phyloP scores from a whole-genome alignment of 1,139 yeast species.

The Pneumocystis sp. region DNA sequence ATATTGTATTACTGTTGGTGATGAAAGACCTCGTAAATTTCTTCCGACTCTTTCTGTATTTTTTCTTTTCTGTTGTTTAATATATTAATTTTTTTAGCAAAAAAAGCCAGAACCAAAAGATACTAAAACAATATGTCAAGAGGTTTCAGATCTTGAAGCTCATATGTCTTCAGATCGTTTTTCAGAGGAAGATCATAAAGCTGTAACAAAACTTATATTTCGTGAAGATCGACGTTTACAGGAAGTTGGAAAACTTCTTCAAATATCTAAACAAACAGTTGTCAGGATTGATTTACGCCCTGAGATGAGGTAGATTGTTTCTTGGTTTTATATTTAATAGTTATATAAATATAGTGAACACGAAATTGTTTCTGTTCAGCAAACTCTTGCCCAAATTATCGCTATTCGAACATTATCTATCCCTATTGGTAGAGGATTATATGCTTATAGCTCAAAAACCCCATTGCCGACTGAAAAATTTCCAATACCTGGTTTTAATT shows the following conservation, averaged over 20 bases:
- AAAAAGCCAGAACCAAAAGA: slow-evolving; percentile 1
- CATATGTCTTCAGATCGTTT: slow-evolving; percentile 29
- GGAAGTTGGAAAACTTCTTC: slow-evolving; percentile 58
- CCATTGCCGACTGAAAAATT: slow-evolving; percentile 79
- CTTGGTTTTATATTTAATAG: slow-evolving; percentile 23
- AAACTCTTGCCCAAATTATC: slow-evolving; percentile 47
- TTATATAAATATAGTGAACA: slow-evolving; percentile 36
- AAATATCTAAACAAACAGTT: slow-evolving; percentile 40
- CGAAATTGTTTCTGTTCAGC: slow-evolving; percentile 42
- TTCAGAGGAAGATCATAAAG: slow-evolving; percentile 23
- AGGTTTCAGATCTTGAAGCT: slow-evolving; percentile 1
- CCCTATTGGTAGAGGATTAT: slow-evolving; percentile 66
- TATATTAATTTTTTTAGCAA: slow-evolving; percentile 11
- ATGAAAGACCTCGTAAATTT: slow-evolving; percentile 1
- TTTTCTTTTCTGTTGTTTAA: slow-evolving; percentile 43
- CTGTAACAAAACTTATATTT: slow-evolving; percentile 37
- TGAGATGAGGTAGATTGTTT: slow-evolving; percentile 10
- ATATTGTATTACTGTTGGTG: neutral
- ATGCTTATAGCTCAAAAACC: slow-evolving; percentile 50
- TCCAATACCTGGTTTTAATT: slow-evolving; percentile 62
- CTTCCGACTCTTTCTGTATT: slow-evolving; percentile 12
- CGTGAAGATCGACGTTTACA: slow-evolving; percentile 64
- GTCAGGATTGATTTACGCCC: slow-evolving; percentile 27
- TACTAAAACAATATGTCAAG: slow-evolving; percentile 12
- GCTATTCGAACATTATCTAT: slow-evolving; percentile 61